Conservation (phyloP, 2,329 filamentous ascomycete species). For the Pestalotiopsis sp. region DNA sequence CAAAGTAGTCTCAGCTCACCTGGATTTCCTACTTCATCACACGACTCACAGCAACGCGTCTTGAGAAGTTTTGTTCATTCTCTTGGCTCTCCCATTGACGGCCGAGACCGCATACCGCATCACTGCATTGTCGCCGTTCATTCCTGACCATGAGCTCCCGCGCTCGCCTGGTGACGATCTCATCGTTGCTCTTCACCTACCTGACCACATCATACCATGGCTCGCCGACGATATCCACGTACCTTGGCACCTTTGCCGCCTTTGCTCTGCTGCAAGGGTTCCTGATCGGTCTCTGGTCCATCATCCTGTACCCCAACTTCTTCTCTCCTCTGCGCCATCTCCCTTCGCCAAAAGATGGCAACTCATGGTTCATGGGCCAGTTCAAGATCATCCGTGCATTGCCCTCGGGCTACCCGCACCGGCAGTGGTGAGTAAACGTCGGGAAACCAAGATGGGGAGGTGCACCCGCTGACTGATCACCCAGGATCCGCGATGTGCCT, state of each 20-base stretch:
- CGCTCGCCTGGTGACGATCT: background rate
- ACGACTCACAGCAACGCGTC: background rate
- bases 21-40: background rate
- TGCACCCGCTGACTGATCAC: conserved; percentile 11
- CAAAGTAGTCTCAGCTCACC: background rate
- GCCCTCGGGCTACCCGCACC: conserved; percentile 46
- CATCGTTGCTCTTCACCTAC: conserved; percentile 35
- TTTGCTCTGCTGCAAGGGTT: conserved; percentile 39
- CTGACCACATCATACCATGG: conserved; percentile 28
- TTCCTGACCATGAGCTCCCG: background rate
- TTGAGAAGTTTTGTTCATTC: background rate
- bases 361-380: conserved; percentile 53
- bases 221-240: conserved; percentile 33
- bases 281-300: conserved; percentile 40
- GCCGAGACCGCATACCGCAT: background rate
- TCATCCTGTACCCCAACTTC: conserved; percentile 51
- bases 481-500: conserved; percentile 62
- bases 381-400: conserved; percentile 39
- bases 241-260: conserved; percentile 36
- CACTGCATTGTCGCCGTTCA: background rate
- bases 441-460: background rate
- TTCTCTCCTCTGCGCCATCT: conserved; percentile 53
- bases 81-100: background rate
- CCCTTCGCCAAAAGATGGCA: conserved; percentile 42
- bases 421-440: conserved; percentile 45